Evolutionary conservation across 2,329 filamentous ascomycete genomes (phyloP).

Genomic region (Drechslera avenae): DNA sequence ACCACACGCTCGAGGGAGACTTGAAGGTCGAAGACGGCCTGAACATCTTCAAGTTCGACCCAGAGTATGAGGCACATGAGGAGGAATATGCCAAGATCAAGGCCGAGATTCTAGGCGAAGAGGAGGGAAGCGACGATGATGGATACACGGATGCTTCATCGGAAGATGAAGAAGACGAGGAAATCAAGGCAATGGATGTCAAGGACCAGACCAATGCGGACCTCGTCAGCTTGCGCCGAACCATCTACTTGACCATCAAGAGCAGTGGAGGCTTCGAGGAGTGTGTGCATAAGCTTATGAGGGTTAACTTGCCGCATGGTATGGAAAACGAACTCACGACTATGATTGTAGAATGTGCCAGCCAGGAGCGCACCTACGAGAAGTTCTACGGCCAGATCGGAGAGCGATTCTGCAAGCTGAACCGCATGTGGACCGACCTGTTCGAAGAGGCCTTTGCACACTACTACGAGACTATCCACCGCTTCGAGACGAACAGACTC

Average conservation of each 20-base stretch:
- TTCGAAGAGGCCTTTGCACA: conserved; percentile 89
- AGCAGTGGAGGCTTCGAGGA: conserved; percentile 95
- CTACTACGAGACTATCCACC: conserved; percentile 97
- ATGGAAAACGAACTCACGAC: conserved; percentile 89
- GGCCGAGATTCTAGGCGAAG: conserved; percentile 89
- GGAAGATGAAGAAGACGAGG: conserved; percentile 75
- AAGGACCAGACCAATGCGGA: conserved; percentile 98
- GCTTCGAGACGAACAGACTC: conserved; percentile 92
- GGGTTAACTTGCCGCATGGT: conserved; percentile 81
- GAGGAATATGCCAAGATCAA: conserved; percentile 87
- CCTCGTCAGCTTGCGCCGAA: conserved; percentile 87
- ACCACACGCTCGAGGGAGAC: conserved; percentile 74
- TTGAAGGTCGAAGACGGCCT: conserved; percentile 82
- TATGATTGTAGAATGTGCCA: conserved; percentile 97
- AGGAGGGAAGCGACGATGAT: conserved; percentile 69
- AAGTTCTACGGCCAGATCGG: conserved; percentile 97
- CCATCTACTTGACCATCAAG: conserved; percentile 98
- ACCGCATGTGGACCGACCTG: conserved; percentile 89
- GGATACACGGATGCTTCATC: conserved; percentile 69
- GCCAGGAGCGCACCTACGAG: conserved; percentile 94
- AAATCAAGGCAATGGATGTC: conserved; percentile 87
- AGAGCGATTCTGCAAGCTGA: conserved; percentile 94
- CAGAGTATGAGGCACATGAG: conserved; percentile 89
- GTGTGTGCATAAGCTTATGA: conserved; percentile 93
- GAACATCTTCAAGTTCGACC: conserved; percentile 94